Conservation (phyloP, 73 alveolate species). For the Halteria grandinella region DNA sequence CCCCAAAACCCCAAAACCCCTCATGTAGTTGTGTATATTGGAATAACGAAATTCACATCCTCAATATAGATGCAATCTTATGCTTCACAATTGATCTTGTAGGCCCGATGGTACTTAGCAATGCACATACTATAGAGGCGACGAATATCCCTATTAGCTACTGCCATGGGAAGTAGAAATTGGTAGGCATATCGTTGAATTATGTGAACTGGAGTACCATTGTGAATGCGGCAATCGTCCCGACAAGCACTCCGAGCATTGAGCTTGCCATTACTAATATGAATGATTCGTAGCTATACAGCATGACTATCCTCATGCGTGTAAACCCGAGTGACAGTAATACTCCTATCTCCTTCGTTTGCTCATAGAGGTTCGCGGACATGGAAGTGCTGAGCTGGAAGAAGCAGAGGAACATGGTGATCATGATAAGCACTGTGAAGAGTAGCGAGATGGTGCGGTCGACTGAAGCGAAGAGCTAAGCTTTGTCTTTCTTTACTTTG, state of each 20-base stretch:
- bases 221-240: conserved; percentile 85
- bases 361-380: conserved; percentile 93
- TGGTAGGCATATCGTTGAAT: conserved; percentile 63
- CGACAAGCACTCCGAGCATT: conserved; percentile 85
- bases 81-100: conserved; percentile 47
- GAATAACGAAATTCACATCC: too few species aligned
- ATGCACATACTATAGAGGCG: conserved; percentile 39
- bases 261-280: conserved; percentile 82
- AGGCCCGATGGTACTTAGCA: conserved; percentile 64
- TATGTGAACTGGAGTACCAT: conserved; percentile 85
- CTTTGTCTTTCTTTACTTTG: not conserved
- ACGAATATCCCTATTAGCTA: not conserved
- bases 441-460: conserved; percentile 65
- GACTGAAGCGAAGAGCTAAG: conserved; percentile 38
- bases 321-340: conserved; percentile 85
- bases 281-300: conserved; percentile 88
- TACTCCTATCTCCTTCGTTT: conserved; percentile 91
- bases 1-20: too few species aligned
- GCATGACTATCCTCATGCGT: conserved; percentile 66
- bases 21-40: too few species aligned
- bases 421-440: conserved; percentile 74
- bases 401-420: conserved; percentile 87
- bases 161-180: conserved; percentile 27
- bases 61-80: conserved; percentile 67
- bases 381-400: conserved; percentile 89